Evolutionary conservation across 106 monocot species (phyloP).

Genomic region (Hemerocallis citrina): DNA sequence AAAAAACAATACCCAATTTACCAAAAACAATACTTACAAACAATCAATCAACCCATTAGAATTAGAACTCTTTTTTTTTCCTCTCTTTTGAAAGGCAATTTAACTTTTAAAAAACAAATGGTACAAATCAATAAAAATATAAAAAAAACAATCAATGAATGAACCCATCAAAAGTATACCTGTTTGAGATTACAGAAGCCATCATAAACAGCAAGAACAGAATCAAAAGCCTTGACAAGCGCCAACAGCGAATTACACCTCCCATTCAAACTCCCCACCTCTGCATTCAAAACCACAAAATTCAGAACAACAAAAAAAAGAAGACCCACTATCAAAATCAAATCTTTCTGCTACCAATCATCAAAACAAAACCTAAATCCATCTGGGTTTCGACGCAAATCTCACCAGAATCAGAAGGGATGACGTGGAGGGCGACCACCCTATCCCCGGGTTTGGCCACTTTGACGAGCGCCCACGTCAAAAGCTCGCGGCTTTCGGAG

Average conservation of each 20-base stretch:
- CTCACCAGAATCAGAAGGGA: constrained; percentile 9
- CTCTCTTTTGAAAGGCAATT: no score
- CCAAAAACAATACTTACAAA: no score
- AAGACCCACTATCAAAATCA: no score
- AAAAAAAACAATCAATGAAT: no score
- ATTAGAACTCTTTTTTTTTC: no score
- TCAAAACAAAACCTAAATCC: constrained; percentile 6
- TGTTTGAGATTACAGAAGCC: constrained; percentile 71
- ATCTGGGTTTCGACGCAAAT: neutral
- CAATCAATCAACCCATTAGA: neutral
- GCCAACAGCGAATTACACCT: constrained; percentile 22
- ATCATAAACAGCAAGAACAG: constrained; percentile 50
- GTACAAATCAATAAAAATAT: no score
- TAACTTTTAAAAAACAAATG: no score
- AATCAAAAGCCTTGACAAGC: constrained; percentile 33
- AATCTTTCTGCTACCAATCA: no score
- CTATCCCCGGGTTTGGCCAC: constrained; percentile 37
- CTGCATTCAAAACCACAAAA: no score
- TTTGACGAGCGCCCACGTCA: constrained; percentile 70
- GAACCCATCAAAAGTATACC: no score
- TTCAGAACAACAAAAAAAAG: no score
- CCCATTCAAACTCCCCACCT: no score
- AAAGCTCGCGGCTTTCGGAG: constrained; percentile 36
- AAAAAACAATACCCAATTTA: neutral
- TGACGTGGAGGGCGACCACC: constrained; percentile 49